Base-by-base conservation (phyloP, 2,329 filamentous ascomycete species). In the Neofusicoccum umdonicola region DNA sequence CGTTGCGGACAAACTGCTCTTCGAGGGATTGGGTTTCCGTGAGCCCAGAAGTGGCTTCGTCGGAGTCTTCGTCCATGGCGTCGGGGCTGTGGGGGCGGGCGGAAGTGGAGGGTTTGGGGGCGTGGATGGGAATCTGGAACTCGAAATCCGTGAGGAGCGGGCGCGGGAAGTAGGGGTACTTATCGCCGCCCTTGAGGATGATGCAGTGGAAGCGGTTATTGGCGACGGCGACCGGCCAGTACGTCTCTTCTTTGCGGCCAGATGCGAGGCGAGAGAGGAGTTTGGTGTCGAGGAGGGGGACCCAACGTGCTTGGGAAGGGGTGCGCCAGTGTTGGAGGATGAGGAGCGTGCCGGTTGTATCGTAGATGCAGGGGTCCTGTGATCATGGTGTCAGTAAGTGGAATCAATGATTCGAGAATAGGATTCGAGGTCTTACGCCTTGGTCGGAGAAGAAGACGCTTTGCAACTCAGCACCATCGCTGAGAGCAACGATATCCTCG, bases 121-220 rank as follows among this genome's bases (percentile, higher is more conserved):
- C 86, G 3, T 87, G 86, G 39, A 97, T 81, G 0, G 96, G 95
- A 17, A 99, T 86, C 48, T 89, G 87, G 75, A 99, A 96, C 56
- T 93, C 91, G 73, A 99, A 99, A 76, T 99, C 95, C 47, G 90
- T 93, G 41, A 99, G 88, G 42, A 97, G 82, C 2, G 92, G 93
- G 9, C 91, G 88, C 11, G 92, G 95, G 79, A 94, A 98, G 80
- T 95, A 97, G 0, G 94, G 93, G 73, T 97, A 92, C 73, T 90
- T 87, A 74, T 99, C 95, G 41, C 90, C 91, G 67, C 95, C 95
- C 80, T 99, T 99, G 73, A 99, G 88, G 71, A 99, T 98, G 79
- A 99, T 97, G 80, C 96, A 99, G 83, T 98, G 94, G 78, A 99
- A 99, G 73, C 90, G 94, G 72, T 90, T 85, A 71, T 93, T 88